A percentile compares a stretch with the other conserved stretches of the same genome.
Evolutionary conservation across 2,329 filamentous ascomycete species (phyloP).

Genomic region (Sclerotinia spermophila): DNA sequence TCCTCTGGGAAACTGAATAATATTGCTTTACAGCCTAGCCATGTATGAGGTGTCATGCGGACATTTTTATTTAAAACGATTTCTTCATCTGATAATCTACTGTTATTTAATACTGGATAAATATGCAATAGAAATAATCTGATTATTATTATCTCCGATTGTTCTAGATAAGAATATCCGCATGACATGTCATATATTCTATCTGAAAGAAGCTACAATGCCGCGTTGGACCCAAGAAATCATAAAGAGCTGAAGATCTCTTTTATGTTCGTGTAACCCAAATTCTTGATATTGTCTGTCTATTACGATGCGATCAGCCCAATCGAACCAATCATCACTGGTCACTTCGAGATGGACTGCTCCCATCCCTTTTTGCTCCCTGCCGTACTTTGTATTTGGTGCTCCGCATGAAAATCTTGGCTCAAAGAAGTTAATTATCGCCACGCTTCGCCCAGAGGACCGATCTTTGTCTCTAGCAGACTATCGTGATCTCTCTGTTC

Average conservation of each 20-base stretch:
- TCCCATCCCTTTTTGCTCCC: neutral
- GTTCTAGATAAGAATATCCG: neutral
- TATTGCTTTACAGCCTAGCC: neutral
- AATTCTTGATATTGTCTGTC: neutral
- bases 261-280: neutral
- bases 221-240: neutral
- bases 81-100: too few species aligned
- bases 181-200: neutral
- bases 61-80: neutral
- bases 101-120: too few species aligned
- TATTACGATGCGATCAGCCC: neutral
- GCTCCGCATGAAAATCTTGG: neutral
- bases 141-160: neutral
- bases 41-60: neutral
- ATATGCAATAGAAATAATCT: too few species aligned
- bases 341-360: neutral
- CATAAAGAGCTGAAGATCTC: neutral
- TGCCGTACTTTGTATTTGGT: neutral
- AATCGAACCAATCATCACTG: neutral
- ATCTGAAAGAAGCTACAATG: neutral
- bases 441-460: neutral
- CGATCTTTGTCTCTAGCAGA: neutral
- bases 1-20: neutral
- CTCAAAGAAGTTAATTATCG: neutral
- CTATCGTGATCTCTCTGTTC: neutral